Evolutionary conservation across 768 basidiomycete genomes (phyloP), one percentile per base, ranked within the genome.

Genomic region (Lyophyllum atratum): DNA sequence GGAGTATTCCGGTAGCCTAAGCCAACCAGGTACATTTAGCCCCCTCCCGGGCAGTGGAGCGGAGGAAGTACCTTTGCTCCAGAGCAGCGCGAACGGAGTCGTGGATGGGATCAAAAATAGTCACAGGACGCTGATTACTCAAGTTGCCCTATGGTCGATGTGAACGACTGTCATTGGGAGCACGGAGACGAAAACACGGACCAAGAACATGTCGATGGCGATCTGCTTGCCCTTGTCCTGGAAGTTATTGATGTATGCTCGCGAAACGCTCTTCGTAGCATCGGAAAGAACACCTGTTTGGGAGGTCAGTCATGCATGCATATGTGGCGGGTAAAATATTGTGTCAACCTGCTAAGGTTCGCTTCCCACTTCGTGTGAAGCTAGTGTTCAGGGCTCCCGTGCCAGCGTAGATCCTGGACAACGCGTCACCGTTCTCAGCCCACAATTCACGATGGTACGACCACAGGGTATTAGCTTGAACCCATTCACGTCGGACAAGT

Each of bases 191-290:
- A 58, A 54, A 72, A 40, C n/a, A 19, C 86, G 43, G 53, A 95
- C 96, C 65, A 99, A 78, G 65, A 98, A 91, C 83, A 94, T 90
- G 68, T 99, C 97, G 58, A 98, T 98, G 0, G 95, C 94, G 3
- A 83, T 71, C 66, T 99, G 97, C 69, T 99, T 99, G 34, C 83
- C 86, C 69, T 92, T 92, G 69, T 99, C 97, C 65, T 95, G 91
- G 68, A 99, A 97, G 68, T 98, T 98, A 66, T 95, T 97, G 66
- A 98, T 96, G 66, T 98, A 99, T 34, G 95, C 95, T 58, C 96
- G 85, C 3, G 92, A 93, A 29, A 93, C 90, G 65, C 92, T 95
- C 71, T 99, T 99, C 4, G 94, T 96, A 3, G 96, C 97, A 74
- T 99, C 95, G 5, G 93, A 95, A 22, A 99, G 73, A 40, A 98